Conservation (phyloP, 2,329 filamentous ascomycete species). For the Xylogone sp. region DNA sequence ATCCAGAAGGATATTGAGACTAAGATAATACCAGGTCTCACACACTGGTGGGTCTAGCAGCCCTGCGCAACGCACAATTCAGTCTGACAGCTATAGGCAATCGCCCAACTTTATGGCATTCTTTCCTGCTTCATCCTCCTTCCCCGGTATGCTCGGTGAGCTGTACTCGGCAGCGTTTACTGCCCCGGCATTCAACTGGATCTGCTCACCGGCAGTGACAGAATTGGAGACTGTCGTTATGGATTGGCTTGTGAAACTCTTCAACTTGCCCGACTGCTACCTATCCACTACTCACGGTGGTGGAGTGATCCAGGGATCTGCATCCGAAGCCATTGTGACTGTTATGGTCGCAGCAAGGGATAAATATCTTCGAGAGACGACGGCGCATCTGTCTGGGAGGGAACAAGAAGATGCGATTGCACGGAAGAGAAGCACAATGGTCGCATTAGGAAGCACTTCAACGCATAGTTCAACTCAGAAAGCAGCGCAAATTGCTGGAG, state of each 20-base stretch:
- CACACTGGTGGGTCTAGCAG: conserved; percentile 62
- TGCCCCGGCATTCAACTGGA: conserved; percentile 94
- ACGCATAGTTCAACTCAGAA: conserved; percentile 85
- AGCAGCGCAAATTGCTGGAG: conserved; percentile 79
- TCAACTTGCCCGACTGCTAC: conserved; percentile 71
- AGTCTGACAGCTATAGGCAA: conserved; percentile 48
- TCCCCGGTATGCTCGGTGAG: conserved; percentile 83
- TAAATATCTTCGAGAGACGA: conserved; percentile 63
- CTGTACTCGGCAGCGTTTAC: conserved; percentile 88
- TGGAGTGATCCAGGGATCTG: conserved; percentile 91
- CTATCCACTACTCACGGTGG: conserved; percentile 71
- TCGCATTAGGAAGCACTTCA: conserved; percentile 75
- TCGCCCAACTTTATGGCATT: conserved; percentile 95
- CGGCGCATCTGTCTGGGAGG: conserved; percentile 44
- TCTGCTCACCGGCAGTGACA: conserved; percentile 87
- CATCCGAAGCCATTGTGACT: conserved; percentile 82
- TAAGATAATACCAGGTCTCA: conserved; percentile 88
- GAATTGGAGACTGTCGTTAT: conserved; percentile 91
- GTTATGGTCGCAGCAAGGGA: conserved; percentile 86
- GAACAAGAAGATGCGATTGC: conserved; percentile 69
- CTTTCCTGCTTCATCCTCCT: conserved; percentile 80
- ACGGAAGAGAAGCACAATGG: conserved; percentile 64
- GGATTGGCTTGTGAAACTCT: conserved; percentile 81
- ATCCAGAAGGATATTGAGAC: conserved; percentile 81
- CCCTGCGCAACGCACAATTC: neutral